Evolutionary conservation across 1,284 basidiomycete species (phyloP), one percentile per base, ranked within the genome.

Genomic region (Mycena sp.): DNA sequence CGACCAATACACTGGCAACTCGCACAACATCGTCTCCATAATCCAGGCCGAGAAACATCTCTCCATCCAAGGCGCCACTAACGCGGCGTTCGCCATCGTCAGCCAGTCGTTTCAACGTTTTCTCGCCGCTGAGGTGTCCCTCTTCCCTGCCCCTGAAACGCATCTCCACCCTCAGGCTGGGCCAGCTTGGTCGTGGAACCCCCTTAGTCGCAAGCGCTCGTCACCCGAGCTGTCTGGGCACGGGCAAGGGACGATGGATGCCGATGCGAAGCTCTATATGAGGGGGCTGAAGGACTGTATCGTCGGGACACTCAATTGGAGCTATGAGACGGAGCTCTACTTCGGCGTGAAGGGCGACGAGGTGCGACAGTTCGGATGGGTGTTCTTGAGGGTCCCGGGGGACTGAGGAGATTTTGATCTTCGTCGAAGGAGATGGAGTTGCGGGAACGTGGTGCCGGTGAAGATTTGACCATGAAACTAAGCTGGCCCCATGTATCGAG

Each of bases 1-100:
- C 25, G 78, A 81, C 63, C 82, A 82, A 67, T 35, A 38, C 29
- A 56, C 23, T 19, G 56, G 70, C 43, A 74, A 73, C 57, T 62
- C 68, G 30, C 71, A 79, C 66, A 86, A 85, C 69, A 74, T 85
- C 45, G 76, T 88, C 41, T 71, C 77, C 3, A 71, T 85, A 17
- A 72, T 85, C 37, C 81, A 80, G 72, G 64, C 70, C 6, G 70
- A 81, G 38, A 76, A 77, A 30, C 71, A 70, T 17, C 72, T 84
- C 32, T 77, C 81, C 10, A 66, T 83, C 7, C 85, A 86, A 71
- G 80, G 76, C 35, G 85, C 85, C 2, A 76, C 85, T 59, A 80
- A 83, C 67, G 73, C 74, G n/a, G 78, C 81, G 3, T 81, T 80
- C 9, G 71, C 67, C 25, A 74, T 79, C 64, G 74, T 85, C 55